A percentile compares a stretch with the other conserved stretches of the same genome.
These are phyloP conservation scores for Psophocarpus tetragonolobus DNA, from an alignment of 306 rosid genomes.

Conservation along the genomic window DNA sequence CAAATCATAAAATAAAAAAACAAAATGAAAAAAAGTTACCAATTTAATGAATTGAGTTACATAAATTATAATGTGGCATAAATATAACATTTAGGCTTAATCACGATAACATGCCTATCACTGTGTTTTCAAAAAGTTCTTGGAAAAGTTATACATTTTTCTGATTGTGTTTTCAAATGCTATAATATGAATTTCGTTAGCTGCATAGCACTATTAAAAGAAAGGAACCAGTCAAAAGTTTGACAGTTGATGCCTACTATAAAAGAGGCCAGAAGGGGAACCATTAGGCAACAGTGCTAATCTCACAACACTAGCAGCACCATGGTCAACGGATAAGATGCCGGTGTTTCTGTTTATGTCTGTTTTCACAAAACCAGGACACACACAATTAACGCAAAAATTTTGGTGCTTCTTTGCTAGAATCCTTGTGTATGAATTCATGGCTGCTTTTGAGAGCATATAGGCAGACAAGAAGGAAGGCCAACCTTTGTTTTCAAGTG, in stretches of 20 bases:
- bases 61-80: no score
- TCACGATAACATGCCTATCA: no score
- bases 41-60: no score
- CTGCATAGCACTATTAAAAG: no score
- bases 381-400: conserved; percentile 33
- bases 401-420: conserved; percentile 29
- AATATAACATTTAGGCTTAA: no score
- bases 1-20: no score
- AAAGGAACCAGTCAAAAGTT: not conserved
- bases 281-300: conserved; percentile 32
- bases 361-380: conserved; percentile 49
- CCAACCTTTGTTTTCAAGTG: conserved; percentile 39
- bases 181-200: no score
- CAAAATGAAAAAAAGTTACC: no score
- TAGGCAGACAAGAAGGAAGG: conserved; percentile 16
- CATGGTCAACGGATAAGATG: conserved; percentile 28
- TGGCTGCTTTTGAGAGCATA: conserved; percentile 39
- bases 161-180: no score
- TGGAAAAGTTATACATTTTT: no score
- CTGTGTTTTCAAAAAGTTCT: no score
- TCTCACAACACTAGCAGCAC: conserved; percentile 40
- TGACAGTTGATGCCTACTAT: not conserved
- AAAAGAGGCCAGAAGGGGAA: conserved; percentile 38
- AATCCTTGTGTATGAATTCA: conserved; percentile 48
- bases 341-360: conserved; percentile 36